Conservation (phyloP, 805 yeast species). For the Pichia phayaonensis region DNA sequence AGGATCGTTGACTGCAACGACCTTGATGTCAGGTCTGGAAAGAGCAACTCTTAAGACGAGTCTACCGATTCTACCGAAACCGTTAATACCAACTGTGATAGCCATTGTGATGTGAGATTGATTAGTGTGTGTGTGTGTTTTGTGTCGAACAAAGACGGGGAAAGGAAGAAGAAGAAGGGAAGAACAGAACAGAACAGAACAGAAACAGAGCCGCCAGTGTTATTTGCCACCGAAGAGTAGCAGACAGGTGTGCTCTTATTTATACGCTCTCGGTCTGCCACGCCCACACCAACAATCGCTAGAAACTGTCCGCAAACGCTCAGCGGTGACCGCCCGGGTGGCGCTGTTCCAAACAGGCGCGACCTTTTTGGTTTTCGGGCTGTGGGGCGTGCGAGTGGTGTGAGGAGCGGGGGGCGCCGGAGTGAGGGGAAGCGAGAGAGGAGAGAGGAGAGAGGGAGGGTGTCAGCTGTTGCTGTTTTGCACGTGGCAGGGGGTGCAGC, state of each 20-base stretch:
- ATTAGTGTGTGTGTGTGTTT: neutral
- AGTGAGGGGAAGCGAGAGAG: no score
- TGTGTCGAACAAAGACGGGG: neutral
- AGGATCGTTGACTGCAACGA: conserved; percentile 88
- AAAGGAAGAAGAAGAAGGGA: neutral
- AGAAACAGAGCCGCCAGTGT: no score
- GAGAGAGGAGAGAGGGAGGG: no score
- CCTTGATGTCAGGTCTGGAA: conserved; percentile 63
- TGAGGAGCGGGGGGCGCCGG: no score
- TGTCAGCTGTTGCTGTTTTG: no score
- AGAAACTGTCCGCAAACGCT: no score
- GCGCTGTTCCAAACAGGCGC: neutral
- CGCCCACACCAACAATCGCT: no score
- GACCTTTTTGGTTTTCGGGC: no score
- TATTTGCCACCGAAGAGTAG: neutral
- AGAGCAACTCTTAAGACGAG: conserved; percentile 80
- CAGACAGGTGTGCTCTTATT: no score
- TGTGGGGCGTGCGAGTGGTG: no score
- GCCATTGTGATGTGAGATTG: conserved; percentile 30
- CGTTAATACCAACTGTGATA: conserved; percentile 82
- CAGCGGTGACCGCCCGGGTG: neutral
- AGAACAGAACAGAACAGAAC: neutral
- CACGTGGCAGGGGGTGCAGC: no score
- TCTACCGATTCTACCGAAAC: conserved; percentile 93
- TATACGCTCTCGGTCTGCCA: no score